Evolutionary conservation across 495 filamentous ascomycete species (phyloP).

Genomic region (Astrocystis sublimbata): DNA sequence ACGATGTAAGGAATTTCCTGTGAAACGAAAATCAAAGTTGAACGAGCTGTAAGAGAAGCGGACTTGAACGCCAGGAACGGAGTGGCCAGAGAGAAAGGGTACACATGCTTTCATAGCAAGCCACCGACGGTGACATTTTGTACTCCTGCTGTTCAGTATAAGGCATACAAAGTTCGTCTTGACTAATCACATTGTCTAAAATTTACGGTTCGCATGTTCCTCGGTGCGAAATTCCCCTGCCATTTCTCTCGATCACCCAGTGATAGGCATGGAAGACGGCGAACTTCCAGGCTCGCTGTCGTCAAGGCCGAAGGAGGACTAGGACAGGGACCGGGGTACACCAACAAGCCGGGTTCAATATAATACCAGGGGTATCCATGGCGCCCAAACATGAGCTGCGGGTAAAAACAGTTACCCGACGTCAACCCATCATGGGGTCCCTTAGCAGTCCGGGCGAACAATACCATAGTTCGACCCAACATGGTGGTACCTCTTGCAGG

Average conservation of each 20-base stretch:
- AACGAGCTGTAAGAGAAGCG: background rate
- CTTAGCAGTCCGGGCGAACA: background rate
- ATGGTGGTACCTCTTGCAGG: background rate
- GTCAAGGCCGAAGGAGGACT: too few relatives aligned
- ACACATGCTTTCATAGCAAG: slow-evolving; percentile 4
- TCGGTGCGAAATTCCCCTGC: too few relatives aligned
- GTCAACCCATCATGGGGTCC: background rate
- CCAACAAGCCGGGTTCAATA: background rate
- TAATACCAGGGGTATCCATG: background rate
- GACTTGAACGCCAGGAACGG: background rate
- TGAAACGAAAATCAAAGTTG: background rate
- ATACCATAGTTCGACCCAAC: background rate
- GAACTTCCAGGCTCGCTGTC: background rate
- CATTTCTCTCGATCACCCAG: background rate
- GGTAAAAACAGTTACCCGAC: background rate
- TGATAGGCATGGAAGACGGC: background rate
- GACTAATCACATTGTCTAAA: background rate
- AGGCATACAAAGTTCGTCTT: background rate
- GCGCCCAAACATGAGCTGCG: background rate
- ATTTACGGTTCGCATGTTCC: too few relatives aligned
- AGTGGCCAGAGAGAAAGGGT: background rate
- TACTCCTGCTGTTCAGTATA: background rate
- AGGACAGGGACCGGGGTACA: background rate
- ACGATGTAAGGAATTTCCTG: too few relatives aligned
- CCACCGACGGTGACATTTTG: background rate